Evolutionary conservation across 805 yeast species (phyloP), one percentile per base, ranked within the genome.

Genomic region (Kuraishia borneana): DNA sequence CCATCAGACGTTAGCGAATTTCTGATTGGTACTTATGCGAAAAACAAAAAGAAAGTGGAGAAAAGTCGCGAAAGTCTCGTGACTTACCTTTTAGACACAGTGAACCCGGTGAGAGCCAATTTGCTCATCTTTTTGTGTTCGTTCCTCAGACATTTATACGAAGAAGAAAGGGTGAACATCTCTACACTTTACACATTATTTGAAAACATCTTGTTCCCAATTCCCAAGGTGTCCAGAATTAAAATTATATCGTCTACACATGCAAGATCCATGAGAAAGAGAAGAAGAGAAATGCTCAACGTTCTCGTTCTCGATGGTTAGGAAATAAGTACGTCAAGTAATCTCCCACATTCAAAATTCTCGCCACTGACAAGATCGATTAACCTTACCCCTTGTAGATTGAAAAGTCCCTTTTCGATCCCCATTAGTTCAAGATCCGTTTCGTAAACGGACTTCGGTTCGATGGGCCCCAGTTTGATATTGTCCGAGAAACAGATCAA

Each of bases 291-390:
- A 18, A 51, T 60, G 30, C 33, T 57, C 36, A 41, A 40, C 21
- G 30, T 31, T 17, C 21, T 30, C n/a, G 20, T 35, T 12, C 26
- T 29, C 17, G 34, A 29, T 34, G 18, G 18, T 42, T 41, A 54
- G 7, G 58, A 58, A 6, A 82, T 84, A 36, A 76, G 65, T 2
- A 83, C 81, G 44, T 81, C 87, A 25, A 83, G 60, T 35, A 82
- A 56, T 38, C 72, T 68, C 1, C 85, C 87, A 48, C 83, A 77
- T 40, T 76, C 87, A 41, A 76, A 64, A 2, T 73, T 68, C 37
- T 81, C 88, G 3, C 88, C 84, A 14, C 75, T 65, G 25, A 51
- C 46, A 8, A 73, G 58, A 46, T 83, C 94, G 31, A 76, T 65
- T 10, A 83, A 60, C 37, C 69, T 69, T n/a, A 80, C 65, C 2